Base-by-base conservation (phyloP, 441 rosid genomes). In the Gossypium davidsonii region DNA sequence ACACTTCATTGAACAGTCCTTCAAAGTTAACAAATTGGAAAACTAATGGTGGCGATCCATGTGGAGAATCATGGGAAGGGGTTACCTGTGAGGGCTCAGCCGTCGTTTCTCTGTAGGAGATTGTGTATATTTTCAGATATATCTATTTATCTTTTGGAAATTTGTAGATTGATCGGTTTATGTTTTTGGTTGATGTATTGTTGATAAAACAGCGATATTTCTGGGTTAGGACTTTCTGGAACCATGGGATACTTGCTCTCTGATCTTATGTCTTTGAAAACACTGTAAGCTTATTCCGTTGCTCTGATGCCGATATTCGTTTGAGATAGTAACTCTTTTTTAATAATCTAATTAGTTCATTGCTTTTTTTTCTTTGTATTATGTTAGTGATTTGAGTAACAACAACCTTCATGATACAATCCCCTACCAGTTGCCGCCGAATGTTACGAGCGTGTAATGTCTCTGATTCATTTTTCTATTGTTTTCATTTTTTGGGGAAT, bases 1-100 rank as follows among this genome's bases (percentile, higher is more conserved):
- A 86, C 81, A 84, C 90, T 79, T 84, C 99, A 73, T 74, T 95
- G 58, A 89, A 89, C 79, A 87, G 87, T 75, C 87, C 99, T 77
- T 78, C 88, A 18, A 89, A 88, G 88, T 84, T 95, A 28, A 93
- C 93, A 67, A 90, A 84, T 80, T 95, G 99, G 99, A 90, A 88
- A 72, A 84, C 73, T 72, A 77, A 65, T 20, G 93, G 91, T 18
- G 94, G 92, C 11, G 99, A 95, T 88, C 99, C 98, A 10, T 95
- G 99, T 79, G 83, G 81, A 71, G 97, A 93, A 81, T 84, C 97
- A 69, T 95, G 99, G 99, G 86, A 83, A 86, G 99, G 99, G 75
- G 79, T 95, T 65, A 81, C 84, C 23, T 95, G 99, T 68, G 87
- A 89, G 67, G 96, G 88, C 63, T 91, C 98, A 8, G 90, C 98